Base-by-base conservation (phyloP, 257 asterid genomes). In the Henckelia pumila region DNA sequence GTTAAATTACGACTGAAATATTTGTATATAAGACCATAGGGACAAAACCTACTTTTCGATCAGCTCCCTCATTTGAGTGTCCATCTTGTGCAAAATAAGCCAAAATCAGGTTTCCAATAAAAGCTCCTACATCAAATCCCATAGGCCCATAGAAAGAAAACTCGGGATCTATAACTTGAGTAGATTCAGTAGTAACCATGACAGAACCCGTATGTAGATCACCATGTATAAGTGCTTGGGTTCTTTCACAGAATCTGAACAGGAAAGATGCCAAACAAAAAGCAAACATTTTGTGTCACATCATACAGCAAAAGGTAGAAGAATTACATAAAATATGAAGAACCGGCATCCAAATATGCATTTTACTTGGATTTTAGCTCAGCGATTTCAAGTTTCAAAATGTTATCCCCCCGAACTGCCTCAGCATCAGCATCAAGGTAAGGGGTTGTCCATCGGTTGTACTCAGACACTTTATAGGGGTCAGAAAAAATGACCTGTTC, bases 51-150 rank as follows among this genome's bases (percentile, higher is more conserved):
- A 82, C 99, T 73, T 84, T 82, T 56, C 99, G 91, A 77, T 93
- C 95, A 73, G 80, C 76, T 37, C 75, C 85, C 44, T 81, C 72
- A 17, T 80, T 77, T 5, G 85, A 86, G 70, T 93, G 99, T 33
- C 99, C 99, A 83, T 86, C 95, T 88, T 93, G 99, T 66, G 99
- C 75, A 77, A 85, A 93, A 79, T 88, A 90, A 21, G 99, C 92
- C 79, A 90, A 81, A 63, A 93, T 81, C 58, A 93, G 81, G 78
- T 93, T 93, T 66, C 97, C 97, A 67, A 93, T 77, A 73, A 81
- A 90, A 68, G 99, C 99, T 78, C 99, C 99, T 67, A 93, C 71
- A 79, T 93, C 97, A 79, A 66, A 90, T 62, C 99, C 97, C 96
- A 86, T 88, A 19, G 99, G 99, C 60, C 83, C 97, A 28, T 90